Percentiles rank a stretch among this genome's conserved stretches.
phyloP scores from a whole-genome alignment of 371 early-diverging fungal species.

The Neoconidiobolus thromboides region DNA sequence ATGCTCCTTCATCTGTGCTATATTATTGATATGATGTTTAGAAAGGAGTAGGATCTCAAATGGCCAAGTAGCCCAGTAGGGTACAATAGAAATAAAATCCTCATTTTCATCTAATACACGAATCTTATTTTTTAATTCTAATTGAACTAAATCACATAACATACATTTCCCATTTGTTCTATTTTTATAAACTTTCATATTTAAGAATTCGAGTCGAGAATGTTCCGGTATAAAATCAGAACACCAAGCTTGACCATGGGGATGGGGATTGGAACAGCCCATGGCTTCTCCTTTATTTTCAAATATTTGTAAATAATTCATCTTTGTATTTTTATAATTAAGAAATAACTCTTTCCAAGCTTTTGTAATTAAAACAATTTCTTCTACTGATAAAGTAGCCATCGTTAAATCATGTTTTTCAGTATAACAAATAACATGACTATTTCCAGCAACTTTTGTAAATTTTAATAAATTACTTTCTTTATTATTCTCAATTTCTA shows the following conservation, averaged over 20 bases:
- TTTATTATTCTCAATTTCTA: neutral
- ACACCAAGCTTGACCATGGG: slow-evolving; percentile 84
- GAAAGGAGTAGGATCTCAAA: slow-evolving; percentile 74
- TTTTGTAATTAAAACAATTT: slow-evolving; percentile 43
- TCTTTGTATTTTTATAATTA: slow-evolving; percentile 14
- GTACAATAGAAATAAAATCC: slow-evolving; percentile 62
- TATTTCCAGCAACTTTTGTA: slow-evolving; percentile 55
- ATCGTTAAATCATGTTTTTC: slow-evolving; percentile 74
- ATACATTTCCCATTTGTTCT: slow-evolving; percentile 33
- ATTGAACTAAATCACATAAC: slow-evolving; percentile 55
- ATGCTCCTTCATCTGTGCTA: slow-evolving; percentile 26
- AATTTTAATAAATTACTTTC: slow-evolving; percentile 24
- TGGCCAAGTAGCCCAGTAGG: slow-evolving; percentile 94
- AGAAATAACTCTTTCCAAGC: slow-evolving; percentile 49
- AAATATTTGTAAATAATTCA: slow-evolving; percentile 67
- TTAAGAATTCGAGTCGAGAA: slow-evolving; percentile 39
- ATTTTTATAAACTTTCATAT: slow-evolving; percentile 29
- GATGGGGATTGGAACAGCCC: slow-evolving; percentile 93
- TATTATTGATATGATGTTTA: slow-evolving; percentile 34
- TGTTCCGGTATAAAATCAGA: slow-evolving; percentile 64
- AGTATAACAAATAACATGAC: slow-evolving; percentile 77
- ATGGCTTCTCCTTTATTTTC: slow-evolving; percentile 92
- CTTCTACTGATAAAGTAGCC: slow-evolving; percentile 51
- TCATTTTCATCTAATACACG: slow-evolving; percentile 64
- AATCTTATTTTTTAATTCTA: slow-evolving; percentile 31